Evolutionary conservation across 2,329 filamentous ascomycete species (phyloP).

Genomic region (Penicillium verrucosum): DNA sequence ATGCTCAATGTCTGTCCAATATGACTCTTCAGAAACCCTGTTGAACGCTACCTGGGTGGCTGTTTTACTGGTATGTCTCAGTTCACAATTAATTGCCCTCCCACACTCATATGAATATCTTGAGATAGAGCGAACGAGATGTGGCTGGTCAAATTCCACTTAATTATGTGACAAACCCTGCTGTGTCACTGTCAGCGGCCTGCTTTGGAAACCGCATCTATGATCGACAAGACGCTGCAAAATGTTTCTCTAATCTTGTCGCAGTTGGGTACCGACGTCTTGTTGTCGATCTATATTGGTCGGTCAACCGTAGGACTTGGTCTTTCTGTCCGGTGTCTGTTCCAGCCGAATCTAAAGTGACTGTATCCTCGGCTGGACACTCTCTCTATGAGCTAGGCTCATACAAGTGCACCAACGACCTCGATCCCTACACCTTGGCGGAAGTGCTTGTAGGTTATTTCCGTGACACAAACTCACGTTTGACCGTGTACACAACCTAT

Average conservation of each 20-base stretch:
- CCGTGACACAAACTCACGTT: constrained; percentile 50
- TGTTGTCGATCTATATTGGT: constrained; percentile 63
- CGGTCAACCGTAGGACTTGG: constrained; percentile 53
- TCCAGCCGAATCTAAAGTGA: constrained; percentile 32
- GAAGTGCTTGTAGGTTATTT: constrained; percentile 54
- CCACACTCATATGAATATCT: constrained; percentile 10
- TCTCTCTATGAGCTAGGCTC: constrained; percentile 50
- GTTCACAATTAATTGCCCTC: neutral
- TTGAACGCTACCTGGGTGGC: constrained; percentile 39
- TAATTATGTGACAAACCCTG: constrained; percentile 59
- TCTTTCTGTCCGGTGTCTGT: constrained; percentile 60
- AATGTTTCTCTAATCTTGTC: constrained; percentile 63
- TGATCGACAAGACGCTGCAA: constrained; percentile 49
- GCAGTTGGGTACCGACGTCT: constrained; percentile 58
- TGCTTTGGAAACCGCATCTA: constrained; percentile 58
- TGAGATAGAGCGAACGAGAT: constrained; percentile 58
- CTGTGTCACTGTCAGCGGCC: constrained; percentile 55
- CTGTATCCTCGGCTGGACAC: constrained; percentile 25
- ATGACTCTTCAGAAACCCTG: constrained; percentile 38
- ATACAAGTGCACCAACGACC: constrained; percentile 53
- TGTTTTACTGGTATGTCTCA: constrained; percentile 38
- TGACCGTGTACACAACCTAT: constrained; percentile 54
- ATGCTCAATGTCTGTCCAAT: constrained; percentile 43
- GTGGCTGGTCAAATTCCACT: constrained; percentile 58
- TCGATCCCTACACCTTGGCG: constrained; percentile 52